Evolutionary conservation across 129 eudicot genomes (phyloP).

Genomic region (Centella asiatica): DNA sequence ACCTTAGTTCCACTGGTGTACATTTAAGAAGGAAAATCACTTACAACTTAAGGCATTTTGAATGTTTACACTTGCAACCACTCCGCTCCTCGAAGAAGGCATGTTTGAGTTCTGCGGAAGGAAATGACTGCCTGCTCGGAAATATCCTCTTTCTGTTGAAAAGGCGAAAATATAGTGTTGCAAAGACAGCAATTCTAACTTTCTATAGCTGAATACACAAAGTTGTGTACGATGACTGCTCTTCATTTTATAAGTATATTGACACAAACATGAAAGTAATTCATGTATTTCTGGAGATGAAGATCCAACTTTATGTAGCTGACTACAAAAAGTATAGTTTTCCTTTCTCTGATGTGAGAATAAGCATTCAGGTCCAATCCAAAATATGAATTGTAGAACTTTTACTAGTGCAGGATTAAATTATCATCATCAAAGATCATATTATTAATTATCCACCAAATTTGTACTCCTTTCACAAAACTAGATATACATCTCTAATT

Average conservation of each 20-base stretch:
- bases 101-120: conserved; percentile 7
- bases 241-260: too few species aligned
- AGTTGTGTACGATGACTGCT: neutral
- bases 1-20: neutral
- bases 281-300: neutral
- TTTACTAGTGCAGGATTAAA: too few species aligned
- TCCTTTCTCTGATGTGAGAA: too few species aligned
- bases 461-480: too few species aligned
- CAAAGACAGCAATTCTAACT: neutral
- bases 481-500: too few species aligned
- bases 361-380: too few species aligned
- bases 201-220: neutral
- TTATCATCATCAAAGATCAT: too few species aligned
- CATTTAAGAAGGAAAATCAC: neutral
- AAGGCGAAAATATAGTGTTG: neutral
- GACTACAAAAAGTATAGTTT: too few species aligned
- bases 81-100: neutral
- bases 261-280: neutral
- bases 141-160: conserved; percentile 2
- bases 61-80: conserved; percentile 22
- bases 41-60: conserved; percentile 24
- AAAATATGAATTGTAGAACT: too few species aligned
- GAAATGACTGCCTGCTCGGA: neutral
- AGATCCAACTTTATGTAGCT: neutral
- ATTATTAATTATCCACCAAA: too few species aligned